phyloP scores from a whole-genome alignment of 2,329 filamentous ascomycete species.

The Simplicillium sp. region DNA sequence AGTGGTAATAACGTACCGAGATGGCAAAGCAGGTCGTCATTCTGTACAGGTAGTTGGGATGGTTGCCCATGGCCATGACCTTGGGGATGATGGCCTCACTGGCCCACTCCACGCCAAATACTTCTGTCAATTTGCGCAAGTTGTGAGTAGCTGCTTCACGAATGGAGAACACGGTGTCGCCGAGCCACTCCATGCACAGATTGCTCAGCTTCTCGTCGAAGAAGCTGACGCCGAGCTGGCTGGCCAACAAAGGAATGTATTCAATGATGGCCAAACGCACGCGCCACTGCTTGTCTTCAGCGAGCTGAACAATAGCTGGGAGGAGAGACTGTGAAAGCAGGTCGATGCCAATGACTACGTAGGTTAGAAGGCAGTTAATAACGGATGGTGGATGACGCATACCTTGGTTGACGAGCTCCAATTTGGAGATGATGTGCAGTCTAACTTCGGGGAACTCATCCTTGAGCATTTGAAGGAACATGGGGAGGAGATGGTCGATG shows the following conservation, averaged over 20 bases:
- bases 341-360: constrained; percentile 88
- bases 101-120: constrained; percentile 97
- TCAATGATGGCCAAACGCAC: constrained; percentile 97
- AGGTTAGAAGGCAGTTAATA: background rate
- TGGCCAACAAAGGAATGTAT: constrained; percentile 93
- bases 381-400: constrained; percentile 15
- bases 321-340: constrained; percentile 92
- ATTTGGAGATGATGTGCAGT: constrained; percentile 98
- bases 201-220: constrained; percentile 95
- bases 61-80: constrained; percentile 96
- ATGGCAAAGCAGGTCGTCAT: constrained; percentile 99
- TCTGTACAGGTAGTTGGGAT: constrained; percentile 97
- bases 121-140: constrained; percentile 95
- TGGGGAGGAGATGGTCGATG: constrained; percentile 90
- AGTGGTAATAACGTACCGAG: constrained; percentile 56
- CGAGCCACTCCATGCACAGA: constrained; percentile 97
- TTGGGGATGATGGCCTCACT: constrained; percentile 96
- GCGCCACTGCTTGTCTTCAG: constrained; percentile 98
- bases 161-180: constrained; percentile 97
- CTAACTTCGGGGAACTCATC: constrained; percentile 98
- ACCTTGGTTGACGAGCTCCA: constrained; percentile 96
- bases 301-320: constrained; percentile 92
- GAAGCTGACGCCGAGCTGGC: constrained; percentile 92
- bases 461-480: constrained; percentile 99
- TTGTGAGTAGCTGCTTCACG: constrained; percentile 96